phyloP scores from a whole-genome alignment of 2,329 filamentous ascomycete genomes.

The Tolypocladium tundrense region DNA sequence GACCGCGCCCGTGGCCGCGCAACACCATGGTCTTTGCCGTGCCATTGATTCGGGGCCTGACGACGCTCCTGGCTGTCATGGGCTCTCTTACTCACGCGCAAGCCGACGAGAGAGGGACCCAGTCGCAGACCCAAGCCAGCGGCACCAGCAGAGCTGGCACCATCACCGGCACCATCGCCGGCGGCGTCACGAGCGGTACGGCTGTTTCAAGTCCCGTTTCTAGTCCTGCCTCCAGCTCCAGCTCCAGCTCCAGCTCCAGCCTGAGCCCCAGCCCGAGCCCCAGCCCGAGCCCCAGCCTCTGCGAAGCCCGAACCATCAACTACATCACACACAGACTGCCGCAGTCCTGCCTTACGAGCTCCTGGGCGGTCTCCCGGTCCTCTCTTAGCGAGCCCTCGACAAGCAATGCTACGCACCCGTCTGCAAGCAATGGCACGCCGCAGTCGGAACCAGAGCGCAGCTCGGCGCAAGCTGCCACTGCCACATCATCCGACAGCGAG shows the following conservation, averaged over 20 bases:
- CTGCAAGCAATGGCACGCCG: neutral
- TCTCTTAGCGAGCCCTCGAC: neutral
- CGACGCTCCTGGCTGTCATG: neutral
- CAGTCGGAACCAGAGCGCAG: neutral
- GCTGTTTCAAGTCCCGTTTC: neutral
- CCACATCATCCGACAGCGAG: neutral
- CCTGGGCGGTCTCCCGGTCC: conserved; percentile 32
- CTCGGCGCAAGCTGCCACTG: neutral
- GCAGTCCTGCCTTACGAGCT: conserved; percentile 63
- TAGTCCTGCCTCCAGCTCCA: too few species aligned
- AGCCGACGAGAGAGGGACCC: neutral
- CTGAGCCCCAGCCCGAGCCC: neutral
- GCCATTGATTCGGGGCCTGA: neutral
- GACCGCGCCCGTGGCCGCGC: neutral
- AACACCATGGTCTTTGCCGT: conserved; percentile 5
- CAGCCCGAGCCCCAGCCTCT: conserved; percentile 13
- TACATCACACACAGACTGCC: conserved; percentile 72
- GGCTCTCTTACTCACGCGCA: neutral
- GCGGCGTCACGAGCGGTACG: neutral
- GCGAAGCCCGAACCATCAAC: conserved; percentile 59
- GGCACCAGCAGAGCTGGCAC: neutral
- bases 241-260: neutral
- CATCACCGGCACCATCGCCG: neutral
- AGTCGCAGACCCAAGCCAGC: neutral
- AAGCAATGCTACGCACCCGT: neutral